Percentiles rank a stretch among this genome's conserved stretches.
phyloP scores from a whole-genome alignment of 495 filamentous ascomycete species.

The Staphylotrichum longicolle region DNA sequence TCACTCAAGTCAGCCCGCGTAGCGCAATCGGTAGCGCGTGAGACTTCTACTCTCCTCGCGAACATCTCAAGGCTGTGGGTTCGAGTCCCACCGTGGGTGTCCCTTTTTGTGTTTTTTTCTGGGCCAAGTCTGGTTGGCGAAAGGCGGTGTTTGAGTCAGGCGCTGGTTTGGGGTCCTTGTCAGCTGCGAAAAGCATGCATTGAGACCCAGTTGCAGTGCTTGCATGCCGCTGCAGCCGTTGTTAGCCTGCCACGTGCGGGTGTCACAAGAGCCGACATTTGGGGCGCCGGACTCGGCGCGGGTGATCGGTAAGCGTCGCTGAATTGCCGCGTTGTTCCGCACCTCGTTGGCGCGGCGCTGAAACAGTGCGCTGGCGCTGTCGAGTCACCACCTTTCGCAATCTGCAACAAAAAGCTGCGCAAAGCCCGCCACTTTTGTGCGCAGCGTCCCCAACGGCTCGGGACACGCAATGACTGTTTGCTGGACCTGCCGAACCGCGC shows the following conservation, averaged over 20 bases:
- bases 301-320: neutral
- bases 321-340: neutral
- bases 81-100: no score
- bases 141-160: neutral
- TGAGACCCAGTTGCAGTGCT: neutral
- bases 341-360: no score
- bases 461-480: constrained; percentile 20
- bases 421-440: neutral
- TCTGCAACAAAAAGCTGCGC: no score
- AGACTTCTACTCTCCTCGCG: no score
- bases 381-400: neutral
- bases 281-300: neutral
- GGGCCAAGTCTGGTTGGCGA: no score
- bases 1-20: no score
- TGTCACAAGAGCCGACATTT: neutral
- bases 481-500: constrained; percentile 18
- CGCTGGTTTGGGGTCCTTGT: neutral
- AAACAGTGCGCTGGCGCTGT: no score
- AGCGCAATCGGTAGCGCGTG: no score
- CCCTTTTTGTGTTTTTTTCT: no score
- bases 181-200: neutral
- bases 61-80: no score
- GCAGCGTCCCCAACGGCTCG: neutral
- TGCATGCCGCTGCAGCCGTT: neutral
- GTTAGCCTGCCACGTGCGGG: neutral